A percentile compares a stretch with the other conserved stretches of the same genome.
Conservation (phyloP, 1,139 yeast genomes). For the Scheffersomyces insectosa region DNA sequence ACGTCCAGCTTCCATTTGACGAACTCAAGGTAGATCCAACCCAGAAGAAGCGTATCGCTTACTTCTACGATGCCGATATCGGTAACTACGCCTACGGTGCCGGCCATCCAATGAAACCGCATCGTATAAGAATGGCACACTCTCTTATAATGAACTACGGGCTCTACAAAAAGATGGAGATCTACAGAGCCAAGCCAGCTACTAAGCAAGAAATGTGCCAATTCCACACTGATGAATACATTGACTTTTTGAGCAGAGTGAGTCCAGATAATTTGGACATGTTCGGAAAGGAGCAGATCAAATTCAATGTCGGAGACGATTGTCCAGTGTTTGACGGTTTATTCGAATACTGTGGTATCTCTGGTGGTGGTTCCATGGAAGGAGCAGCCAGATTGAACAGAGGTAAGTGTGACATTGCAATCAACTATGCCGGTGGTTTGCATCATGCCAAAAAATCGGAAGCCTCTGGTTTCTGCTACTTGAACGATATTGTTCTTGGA, state of each 20-base stretch:
- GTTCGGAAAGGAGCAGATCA: conserved; percentile 89
- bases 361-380: conserved; percentile 97
- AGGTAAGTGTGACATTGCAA: conserved; percentile 93
- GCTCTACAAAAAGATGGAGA: conserved; percentile 94
- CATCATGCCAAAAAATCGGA: conserved; percentile 97
- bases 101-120: conserved; percentile 99
- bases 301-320: conserved; percentile 96
- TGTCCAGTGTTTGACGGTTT: conserved; percentile 97
- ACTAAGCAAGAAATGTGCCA: conserved; percentile 99
- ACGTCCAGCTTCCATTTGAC: conserved; percentile 48
- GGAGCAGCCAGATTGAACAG: conserved; percentile 92
- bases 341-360: conserved; percentile 90
- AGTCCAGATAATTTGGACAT: conserved; percentile 92
- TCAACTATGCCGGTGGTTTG: conserved; percentile 95
- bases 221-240: conserved; percentile 96
- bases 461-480: conserved; percentile 94
- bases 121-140: conserved; percentile 98
- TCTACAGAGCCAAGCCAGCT: conserved; percentile 95
- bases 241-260: conserved; percentile 88
- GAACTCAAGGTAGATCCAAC: conserved; percentile 43
- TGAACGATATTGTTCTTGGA: conserved; percentile 83
- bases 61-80: conserved; percentile 70
- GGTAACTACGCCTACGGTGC: conserved; percentile 98
- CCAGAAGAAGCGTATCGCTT: conserved; percentile 47
- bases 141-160: conserved; percentile 97